phyloP scores from a whole-genome alignment of 1,284 basidiomycete species.

The Trichosporon sp. region DNA sequence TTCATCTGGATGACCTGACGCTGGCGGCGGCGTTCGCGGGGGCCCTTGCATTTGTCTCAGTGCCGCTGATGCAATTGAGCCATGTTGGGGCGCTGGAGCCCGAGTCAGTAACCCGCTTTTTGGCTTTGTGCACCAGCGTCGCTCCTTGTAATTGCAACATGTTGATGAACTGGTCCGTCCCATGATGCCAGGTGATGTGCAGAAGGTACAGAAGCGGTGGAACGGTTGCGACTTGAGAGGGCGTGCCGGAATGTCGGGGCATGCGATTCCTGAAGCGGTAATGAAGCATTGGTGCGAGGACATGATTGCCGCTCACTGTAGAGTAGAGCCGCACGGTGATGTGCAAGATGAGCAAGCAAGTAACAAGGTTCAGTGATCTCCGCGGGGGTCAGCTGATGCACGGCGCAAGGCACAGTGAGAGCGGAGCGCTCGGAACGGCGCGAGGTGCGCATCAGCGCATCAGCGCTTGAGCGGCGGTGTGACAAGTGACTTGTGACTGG shows the following conservation, averaged over 20 bases:
- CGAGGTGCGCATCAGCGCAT: too few relatives aligned
- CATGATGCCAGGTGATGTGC: not conserved
- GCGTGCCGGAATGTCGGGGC: not conserved
- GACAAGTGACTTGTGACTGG: not conserved
- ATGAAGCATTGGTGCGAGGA: not conserved
- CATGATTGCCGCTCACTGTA: not conserved
- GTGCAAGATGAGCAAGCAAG: not conserved
- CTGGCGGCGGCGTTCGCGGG: not conserved
- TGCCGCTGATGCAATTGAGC: constrained; percentile 7
- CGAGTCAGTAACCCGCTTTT: too few relatives aligned
- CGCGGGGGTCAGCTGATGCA: not conserved
- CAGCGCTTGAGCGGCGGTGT: not conserved
- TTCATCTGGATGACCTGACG: not conserved
- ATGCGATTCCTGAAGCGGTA: not conserved
- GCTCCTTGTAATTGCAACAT: too few relatives aligned
- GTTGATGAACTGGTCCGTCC: too few relatives aligned
- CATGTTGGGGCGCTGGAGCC: too few relatives aligned
- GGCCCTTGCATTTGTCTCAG: constrained; percentile 11
- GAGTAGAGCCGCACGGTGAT: not conserved
- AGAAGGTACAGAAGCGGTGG: not conserved
- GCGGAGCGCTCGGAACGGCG: not conserved
- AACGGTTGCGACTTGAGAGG: not conserved
- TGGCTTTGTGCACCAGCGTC: too few relatives aligned
- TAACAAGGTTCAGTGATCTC: not conserved
- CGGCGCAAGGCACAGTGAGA: not conserved